phyloP scores from a whole-genome alignment of 1,284 basidiomycete species.

The Sporisorium reilianum region DNA sequence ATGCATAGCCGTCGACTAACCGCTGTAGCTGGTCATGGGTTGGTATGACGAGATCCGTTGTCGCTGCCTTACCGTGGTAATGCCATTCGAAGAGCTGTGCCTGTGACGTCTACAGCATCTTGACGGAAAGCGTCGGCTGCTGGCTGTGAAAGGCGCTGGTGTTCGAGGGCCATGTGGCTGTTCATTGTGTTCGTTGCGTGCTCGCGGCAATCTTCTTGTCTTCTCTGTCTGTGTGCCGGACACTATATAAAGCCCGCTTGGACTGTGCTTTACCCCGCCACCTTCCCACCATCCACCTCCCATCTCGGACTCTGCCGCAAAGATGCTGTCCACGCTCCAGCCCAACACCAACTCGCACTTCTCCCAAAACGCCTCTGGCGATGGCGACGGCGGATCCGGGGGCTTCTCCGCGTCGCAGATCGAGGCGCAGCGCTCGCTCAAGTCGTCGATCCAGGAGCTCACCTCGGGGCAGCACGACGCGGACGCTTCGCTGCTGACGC shows the following conservation, averaged over 20 bases:
- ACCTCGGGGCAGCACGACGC: slow-evolving; percentile 65
- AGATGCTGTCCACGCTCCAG: slow-evolving; percentile 40
- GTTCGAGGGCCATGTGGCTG: slow-evolving; percentile 6
- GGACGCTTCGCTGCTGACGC: slow-evolving; percentile 45
- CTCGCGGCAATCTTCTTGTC: slow-evolving; percentile 2
- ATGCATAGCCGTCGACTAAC: slow-evolving; percentile 2
- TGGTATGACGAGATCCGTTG: background rate
- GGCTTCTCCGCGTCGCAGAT: slow-evolving; percentile 51
- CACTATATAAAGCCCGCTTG: background rate
- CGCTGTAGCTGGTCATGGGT: background rate
- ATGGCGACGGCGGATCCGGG: slow-evolving; percentile 30
- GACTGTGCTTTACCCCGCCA: background rate
- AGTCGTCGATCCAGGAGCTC: slow-evolving; percentile 54
- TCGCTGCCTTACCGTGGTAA: background rate
- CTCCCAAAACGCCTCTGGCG: slow-evolving; percentile 13
- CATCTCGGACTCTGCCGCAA: background rate
- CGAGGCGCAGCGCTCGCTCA: slow-evolving; percentile 52
- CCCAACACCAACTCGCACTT: slow-evolving; percentile 29
- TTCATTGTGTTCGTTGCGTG: slow-evolving; percentile 3
- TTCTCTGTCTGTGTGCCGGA: background rate
- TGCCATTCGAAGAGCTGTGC: background rate
- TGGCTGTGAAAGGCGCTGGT: slow-evolving; percentile 6
- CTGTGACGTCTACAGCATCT: background rate
- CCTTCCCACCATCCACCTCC: background rate
- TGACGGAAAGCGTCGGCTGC: background rate